These are phyloP conservation scores for Nitzschia putrida DNA, from an alignment of 108 stramenopile genomes.

Conservation along the genomic window DNA sequence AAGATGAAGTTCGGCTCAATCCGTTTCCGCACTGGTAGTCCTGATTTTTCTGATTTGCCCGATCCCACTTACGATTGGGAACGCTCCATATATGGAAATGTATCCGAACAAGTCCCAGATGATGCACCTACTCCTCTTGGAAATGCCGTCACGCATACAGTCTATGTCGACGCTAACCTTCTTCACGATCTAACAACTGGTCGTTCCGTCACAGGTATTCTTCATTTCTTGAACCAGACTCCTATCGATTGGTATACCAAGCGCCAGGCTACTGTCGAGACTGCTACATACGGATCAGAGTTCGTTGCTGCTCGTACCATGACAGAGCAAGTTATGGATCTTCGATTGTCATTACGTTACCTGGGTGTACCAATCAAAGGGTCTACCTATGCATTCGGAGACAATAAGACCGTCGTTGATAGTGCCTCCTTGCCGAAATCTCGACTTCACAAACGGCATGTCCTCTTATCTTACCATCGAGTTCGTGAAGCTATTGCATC, in stretches of 20 bases:
- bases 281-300: slow-evolving; percentile 34
- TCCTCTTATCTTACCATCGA: neutral
- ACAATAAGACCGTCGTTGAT: slow-evolving; percentile 17
- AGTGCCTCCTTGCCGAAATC: neutral
- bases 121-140: too few relatives aligned
- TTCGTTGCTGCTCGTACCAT: slow-evolving; percentile 11
- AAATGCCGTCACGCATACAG: slow-evolving; percentile 16
- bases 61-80: slow-evolving; percentile 8
- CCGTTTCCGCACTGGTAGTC: slow-evolving; percentile 15
- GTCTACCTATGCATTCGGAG: slow-evolving; percentile 37
- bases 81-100: slow-evolving; percentile 9
- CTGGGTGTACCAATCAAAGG: slow-evolving; percentile 46
- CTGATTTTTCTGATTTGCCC: slow-evolving; percentile 11
- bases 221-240: slow-evolving; percentile 37
- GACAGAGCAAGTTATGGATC: slow-evolving; percentile 36
- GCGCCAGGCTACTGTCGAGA: slow-evolving; percentile 15
- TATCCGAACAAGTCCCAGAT: slow-evolving; percentile 3
- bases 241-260: slow-evolving; percentile 37
- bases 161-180: slow-evolving; percentile 42
- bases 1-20: slow-evolving; percentile 24
- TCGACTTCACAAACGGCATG: neutral
- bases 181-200: slow-evolving; percentile 15
- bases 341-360: slow-evolving; percentile 37
- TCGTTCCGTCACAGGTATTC: slow-evolving; percentile 27
- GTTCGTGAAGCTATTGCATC: slow-evolving; percentile 27